These are phyloP conservation scores for Phialophora chinensis DNA, from an alignment of 2,329 filamentous ascomycete genomes.

Conservation along the genomic window DNA sequence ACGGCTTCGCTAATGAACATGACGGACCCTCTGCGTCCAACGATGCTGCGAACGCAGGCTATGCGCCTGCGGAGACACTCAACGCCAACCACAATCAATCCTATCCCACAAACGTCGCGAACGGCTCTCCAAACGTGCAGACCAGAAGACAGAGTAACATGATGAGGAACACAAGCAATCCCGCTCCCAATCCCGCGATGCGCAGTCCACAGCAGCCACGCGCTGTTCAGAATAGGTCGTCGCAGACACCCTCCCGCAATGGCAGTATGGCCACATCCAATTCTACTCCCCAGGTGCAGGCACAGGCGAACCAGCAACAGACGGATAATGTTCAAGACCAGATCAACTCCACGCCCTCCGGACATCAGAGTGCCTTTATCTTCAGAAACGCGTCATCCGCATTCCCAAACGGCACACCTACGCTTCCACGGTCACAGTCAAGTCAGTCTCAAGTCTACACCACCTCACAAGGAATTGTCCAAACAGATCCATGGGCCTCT, in stretches of 20 bases:
- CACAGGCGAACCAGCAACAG: background rate
- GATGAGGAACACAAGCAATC: slow-evolving; percentile 9
- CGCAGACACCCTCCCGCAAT: slow-evolving; percentile 26
- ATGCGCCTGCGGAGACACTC: slow-evolving; percentile 31
- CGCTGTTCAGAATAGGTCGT: slow-evolving; percentile 21
- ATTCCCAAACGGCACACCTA: slow-evolving; percentile 33
- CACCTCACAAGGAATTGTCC: slow-evolving; percentile 31
- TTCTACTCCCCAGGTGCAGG: slow-evolving; percentile 14
- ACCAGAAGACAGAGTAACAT: slow-evolving; percentile 23
- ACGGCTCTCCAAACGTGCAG: slow-evolving; percentile 14
- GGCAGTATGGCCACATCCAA: slow-evolving; percentile 11
- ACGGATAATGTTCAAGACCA: slow-evolving; percentile 19
- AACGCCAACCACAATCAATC: slow-evolving; percentile 23
- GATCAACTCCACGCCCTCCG: slow-evolving; percentile 3
- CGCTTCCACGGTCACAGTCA: slow-evolving; percentile 16
- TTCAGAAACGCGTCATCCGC: slow-evolving; percentile 35
- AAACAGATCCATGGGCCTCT: slow-evolving; percentile 30
- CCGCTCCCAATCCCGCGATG: background rate
- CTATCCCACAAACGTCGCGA: slow-evolving; percentile 23
- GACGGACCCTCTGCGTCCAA: slow-evolving; percentile 13
- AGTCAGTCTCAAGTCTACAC: slow-evolving; percentile 31
- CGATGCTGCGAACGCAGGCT: slow-evolving; percentile 24
- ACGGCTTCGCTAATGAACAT: slow-evolving; percentile 20
- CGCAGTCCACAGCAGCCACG: slow-evolving; percentile 31
- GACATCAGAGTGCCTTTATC: slow-evolving; percentile 27